A percentile compares a stretch with the other conserved stretches of the same genome.
These are phyloP conservation scores for Oryza glaberrima DNA, from an alignment of 176 grass and related monocot genomes.

Conservation along the genomic window DNA sequence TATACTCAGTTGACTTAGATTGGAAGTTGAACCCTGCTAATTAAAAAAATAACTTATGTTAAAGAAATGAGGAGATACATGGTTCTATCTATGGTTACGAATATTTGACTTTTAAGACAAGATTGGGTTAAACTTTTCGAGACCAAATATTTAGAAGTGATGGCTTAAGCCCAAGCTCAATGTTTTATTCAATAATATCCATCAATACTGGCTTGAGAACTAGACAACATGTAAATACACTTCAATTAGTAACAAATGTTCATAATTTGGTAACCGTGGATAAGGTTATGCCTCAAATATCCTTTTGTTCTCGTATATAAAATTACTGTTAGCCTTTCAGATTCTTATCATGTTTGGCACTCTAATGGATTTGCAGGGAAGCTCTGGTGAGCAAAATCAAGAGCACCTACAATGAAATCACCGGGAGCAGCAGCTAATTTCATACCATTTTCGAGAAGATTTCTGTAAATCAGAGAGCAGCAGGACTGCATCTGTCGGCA, in stretches of 20 bases:
- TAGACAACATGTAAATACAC: neutral
- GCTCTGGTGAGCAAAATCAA: constrained; percentile 63
- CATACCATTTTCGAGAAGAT: constrained; percentile 10
- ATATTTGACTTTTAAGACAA: too few species aligned
- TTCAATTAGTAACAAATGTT: neutral
- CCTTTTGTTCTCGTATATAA: neutral
- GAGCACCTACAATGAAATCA: constrained; percentile 56
- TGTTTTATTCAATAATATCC: neutral
- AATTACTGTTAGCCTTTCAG: neutral
- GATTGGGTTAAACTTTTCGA: too few species aligned
- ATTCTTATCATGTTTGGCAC: neutral
- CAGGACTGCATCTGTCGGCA: constrained; percentile 29
- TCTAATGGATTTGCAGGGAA: constrained; percentile 48
- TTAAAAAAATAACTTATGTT: neutral
- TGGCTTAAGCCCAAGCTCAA: neutral
- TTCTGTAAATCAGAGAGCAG: constrained; percentile 4
- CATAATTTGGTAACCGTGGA: neutral
- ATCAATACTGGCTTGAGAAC: neutral
- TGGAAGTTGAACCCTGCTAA: neutral
- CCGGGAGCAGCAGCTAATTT: constrained; percentile 50
- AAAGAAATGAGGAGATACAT: neutral
- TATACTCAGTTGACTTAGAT: neutral
- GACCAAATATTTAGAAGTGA: neutral
- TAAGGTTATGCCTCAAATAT: neutral
- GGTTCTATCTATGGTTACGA: neutral